phyloP scores from a whole-genome alignment of 2,329 filamentous ascomycete species.

The Coleophoma eucalyptorum region DNA sequence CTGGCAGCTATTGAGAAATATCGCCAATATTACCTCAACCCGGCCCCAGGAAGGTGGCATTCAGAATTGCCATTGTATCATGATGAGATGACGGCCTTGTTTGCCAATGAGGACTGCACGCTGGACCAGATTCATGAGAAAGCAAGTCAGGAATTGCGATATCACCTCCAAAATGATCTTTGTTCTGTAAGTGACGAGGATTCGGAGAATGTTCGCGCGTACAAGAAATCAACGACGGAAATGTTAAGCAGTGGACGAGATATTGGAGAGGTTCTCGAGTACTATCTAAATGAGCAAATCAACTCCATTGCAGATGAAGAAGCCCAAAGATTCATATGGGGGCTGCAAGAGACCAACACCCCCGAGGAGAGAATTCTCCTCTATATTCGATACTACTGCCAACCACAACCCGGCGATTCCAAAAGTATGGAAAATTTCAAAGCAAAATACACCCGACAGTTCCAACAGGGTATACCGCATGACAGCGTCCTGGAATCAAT shows the following conservation, averaged over 20 bases:
- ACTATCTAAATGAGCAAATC: slow-evolving; percentile 8
- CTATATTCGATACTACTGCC: slow-evolving; percentile 24
- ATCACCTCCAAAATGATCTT: slow-evolving; percentile 19
- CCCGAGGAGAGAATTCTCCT: slow-evolving; percentile 17
- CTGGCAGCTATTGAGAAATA: slow-evolving; percentile 20
- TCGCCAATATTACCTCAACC: slow-evolving; percentile 20
- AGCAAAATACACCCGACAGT: slow-evolving; percentile 22
- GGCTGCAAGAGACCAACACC: slow-evolving; percentile 14
- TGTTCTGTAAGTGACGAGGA: slow-evolving; percentile 8
- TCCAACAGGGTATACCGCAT: slow-evolving; percentile 17
- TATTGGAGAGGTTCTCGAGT: slow-evolving; percentile 12
- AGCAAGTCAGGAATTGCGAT: slow-evolving; percentile 15
- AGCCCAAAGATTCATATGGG: background rate
- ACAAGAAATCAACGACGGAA: slow-evolving; percentile 4
- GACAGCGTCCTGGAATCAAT: slow-evolving; percentile 20
- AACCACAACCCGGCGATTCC: slow-evolving; percentile 10
- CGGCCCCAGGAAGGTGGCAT: slow-evolving; percentile 18
- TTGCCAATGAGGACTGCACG: slow-evolving; percentile 12
- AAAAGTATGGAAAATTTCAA: slow-evolving; percentile 21
- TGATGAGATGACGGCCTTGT: slow-evolving; percentile 14
- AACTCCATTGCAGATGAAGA: slow-evolving; percentile 8
- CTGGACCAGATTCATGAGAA: slow-evolving; percentile 18
- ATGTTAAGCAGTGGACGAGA: slow-evolving; percentile 10
- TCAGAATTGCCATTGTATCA: slow-evolving; percentile 11
- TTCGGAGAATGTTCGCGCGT: slow-evolving; percentile 1